A percentile compares a stretch with the other conserved stretches of the same genome.
Conservation (phyloP, 2,329 filamentous ascomycete species). For the Trichoderma polysporum region DNA sequence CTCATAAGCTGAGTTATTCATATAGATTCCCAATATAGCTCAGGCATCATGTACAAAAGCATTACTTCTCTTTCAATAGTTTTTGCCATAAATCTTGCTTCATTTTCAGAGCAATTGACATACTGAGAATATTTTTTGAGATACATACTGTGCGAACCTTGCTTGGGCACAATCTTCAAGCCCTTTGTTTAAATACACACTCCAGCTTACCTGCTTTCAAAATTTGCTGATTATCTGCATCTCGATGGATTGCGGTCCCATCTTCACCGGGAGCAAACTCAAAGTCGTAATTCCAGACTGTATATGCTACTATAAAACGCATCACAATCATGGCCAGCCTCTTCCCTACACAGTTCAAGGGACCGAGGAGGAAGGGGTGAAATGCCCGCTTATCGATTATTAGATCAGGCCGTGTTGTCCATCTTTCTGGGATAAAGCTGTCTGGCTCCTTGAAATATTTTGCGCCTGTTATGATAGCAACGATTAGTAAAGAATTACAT, state of each 20-base stretch:
- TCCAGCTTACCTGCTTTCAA: conserved; percentile 15
- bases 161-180: background rate
- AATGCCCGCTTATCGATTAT: conserved; percentile 26
- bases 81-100: background rate
- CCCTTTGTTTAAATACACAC: background rate
- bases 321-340: background rate
- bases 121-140: background rate
- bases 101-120: background rate
- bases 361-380: conserved; percentile 16
- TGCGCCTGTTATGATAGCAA: conserved; percentile 31
- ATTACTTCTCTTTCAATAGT: background rate
- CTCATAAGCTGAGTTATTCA: background rate
- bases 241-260: conserved; percentile 6
- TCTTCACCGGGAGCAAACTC: conserved; percentile 18
- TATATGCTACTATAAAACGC: conserved; percentile 8
- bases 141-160: background rate
- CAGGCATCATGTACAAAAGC: background rate
- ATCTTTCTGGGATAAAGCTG: conserved; percentile 29
- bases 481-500: background rate
- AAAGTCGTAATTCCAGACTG: conserved; percentile 18
- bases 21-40: background rate
- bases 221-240: background rate
- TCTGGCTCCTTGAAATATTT: conserved; percentile 20
- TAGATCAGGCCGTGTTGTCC: conserved; percentile 26
- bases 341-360: conserved; percentile 20